A percentile compares a stretch with the other conserved stretches of the same genome.
Evolutionary conservation across 148 eudicot genomes (phyloP).

Genomic region (Rhododendron ferrugineum): DNA sequence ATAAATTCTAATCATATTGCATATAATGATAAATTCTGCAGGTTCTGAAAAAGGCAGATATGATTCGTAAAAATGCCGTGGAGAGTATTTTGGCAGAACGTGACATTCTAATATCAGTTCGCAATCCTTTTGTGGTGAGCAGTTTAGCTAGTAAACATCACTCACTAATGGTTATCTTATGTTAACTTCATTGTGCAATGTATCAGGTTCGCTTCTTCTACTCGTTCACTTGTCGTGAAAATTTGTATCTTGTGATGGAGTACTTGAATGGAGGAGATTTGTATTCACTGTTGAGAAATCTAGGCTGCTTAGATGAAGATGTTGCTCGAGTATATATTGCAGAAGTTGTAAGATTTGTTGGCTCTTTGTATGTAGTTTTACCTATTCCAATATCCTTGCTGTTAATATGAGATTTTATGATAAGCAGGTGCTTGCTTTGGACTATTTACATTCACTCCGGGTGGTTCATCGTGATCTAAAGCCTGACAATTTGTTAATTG

Average conservation of each 20-base stretch:
- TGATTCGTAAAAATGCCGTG: constrained; percentile 98
- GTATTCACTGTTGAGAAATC: constrained; percentile 87
- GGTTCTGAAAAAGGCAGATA: constrained; percentile 95
- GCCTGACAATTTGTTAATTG: constrained; percentile 96
- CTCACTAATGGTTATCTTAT: constrained; percentile 4
- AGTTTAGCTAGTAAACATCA: constrained; percentile 14
- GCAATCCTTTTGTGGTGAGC: constrained; percentile 99
- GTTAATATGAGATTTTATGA: background rate
- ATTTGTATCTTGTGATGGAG: constrained; percentile 98
- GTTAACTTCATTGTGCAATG: constrained; percentile 22
- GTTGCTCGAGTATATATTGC: constrained; percentile 96
- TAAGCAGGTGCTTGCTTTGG: constrained; percentile 94
- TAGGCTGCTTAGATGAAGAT: constrained; percentile 98
- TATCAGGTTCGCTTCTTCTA: constrained; percentile 96
- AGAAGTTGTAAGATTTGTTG: constrained; percentile 74
- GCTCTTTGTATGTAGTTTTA: constrained; percentile 8
- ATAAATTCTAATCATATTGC: background rate
- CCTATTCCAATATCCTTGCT: background rate
- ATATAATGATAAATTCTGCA: constrained; percentile 19
- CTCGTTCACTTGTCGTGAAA: constrained; percentile 96
- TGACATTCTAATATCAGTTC: constrained; percentile 88
- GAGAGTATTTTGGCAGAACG: constrained; percentile 99
- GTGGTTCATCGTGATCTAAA: constrained; percentile 99
- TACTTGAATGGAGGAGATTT: constrained; percentile 96
- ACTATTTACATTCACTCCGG: constrained; percentile 85